phyloP scores from a whole-genome alignment of 2,329 filamentous ascomycete species.

The Botrytis deweyae region DNA sequence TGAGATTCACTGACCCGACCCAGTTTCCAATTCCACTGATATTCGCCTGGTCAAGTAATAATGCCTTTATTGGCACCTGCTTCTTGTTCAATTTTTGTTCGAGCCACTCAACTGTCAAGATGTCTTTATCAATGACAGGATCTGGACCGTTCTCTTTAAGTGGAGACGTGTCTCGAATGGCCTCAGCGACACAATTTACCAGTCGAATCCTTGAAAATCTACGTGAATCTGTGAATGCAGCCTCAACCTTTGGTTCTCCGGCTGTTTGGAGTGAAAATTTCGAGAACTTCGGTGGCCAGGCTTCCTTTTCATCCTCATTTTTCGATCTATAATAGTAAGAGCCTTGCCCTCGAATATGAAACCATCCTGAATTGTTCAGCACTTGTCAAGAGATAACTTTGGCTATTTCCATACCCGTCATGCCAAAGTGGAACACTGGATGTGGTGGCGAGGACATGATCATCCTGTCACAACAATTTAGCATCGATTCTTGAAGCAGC shows the following conservation, averaged over 20 bases:
- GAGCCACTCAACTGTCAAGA: constrained; percentile 76
- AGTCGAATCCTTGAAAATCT: constrained; percentile 77
- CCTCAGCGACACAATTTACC: constrained; percentile 72
- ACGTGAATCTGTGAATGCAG: constrained; percentile 82
- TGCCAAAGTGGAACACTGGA: constrained; percentile 84
- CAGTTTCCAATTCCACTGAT: constrained; percentile 96
- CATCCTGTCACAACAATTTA: constrained; percentile 46
- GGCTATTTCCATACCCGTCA: constrained; percentile 51
- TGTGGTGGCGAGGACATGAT: constrained; percentile 78
- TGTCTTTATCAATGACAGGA: constrained; percentile 77
- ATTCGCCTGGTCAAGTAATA: constrained; percentile 82
- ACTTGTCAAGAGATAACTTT: constrained; percentile 2
- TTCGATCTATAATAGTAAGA: constrained; percentile 78
- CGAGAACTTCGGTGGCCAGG: constrained; percentile 86
- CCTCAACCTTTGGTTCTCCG: constrained; percentile 52
- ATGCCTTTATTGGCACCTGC: constrained; percentile 83
- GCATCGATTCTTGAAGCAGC: not conserved
- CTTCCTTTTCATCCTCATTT: constrained; percentile 44
- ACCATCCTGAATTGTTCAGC: constrained; percentile 58
- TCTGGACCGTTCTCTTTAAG: constrained; percentile 92
- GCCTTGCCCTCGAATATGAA: constrained; percentile 78
- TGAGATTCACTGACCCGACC: constrained; percentile 63
- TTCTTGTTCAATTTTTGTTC: constrained; percentile 68
- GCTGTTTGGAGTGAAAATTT: constrained; percentile 77
- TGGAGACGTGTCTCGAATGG: constrained; percentile 75